Evolutionary conservation across 345 rosid genomes (phyloP), one percentile per base, ranked within the genome.

Genomic region (Lagerstroemia speciosa): DNA sequence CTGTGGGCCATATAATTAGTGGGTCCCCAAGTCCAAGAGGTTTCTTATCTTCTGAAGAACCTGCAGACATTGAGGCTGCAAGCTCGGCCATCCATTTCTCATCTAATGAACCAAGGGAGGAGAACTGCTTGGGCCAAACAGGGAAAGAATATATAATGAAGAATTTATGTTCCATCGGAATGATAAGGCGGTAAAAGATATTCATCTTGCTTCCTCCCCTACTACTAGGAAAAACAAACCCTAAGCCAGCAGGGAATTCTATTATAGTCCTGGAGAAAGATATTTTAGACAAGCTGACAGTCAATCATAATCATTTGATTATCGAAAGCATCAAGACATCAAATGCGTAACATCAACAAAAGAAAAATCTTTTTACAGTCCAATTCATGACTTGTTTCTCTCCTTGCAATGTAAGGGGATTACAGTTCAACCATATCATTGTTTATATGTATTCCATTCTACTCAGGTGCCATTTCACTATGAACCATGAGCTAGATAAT

Each of bases 11-110:
- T 81, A 94, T 78, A 67, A 94, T 89, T 76, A 66, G 71, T 12
- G 97, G 88, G 74, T 84, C 86, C 41, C 93, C 97, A 48, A 69
- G 86, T 60, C 97, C 97, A 37, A 91, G 97, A 66, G 88, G 88
- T 64, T 75, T 73, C 78, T 81, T 86, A 69, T 88, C 97, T 78
- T 91, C 96, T 55, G 87, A 76, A 29, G 71, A 46, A 72, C 97
- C 99, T 26, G 92, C 81, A 63, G 99, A 91, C 92, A 91, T 79
- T 29, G 97, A 91, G 60, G 83, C 73, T 76, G 90, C 85, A 68
- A 91, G 81, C 78, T 94, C 97, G 40, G 87, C 71, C 86, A 94
- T 85, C 96, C 97, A 91, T 80, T 91, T 94, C 78, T 89, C 96
- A 65, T 94, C 97, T 74, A 94, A 78, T 20, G 93, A 94, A 73